A percentile compares a stretch with the other conserved stretches of the same genome.
phyloP scores from a whole-genome alignment of 75 land plant species.

The Azolla pinnata region DNA sequence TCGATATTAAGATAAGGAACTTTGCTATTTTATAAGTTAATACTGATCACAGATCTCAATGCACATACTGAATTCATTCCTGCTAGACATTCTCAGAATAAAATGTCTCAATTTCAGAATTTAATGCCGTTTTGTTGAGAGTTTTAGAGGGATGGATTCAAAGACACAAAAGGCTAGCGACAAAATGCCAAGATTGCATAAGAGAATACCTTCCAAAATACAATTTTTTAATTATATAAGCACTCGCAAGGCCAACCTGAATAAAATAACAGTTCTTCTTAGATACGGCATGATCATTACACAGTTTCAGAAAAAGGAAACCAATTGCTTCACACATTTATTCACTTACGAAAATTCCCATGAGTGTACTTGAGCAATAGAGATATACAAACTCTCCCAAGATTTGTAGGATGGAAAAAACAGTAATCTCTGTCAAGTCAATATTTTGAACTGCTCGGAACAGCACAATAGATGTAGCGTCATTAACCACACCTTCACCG shows the following conservation, averaged over 20 bases:
- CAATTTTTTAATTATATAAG: slow-evolving; percentile 28
- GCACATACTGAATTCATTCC: too few species aligned
- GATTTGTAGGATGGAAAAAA: slow-evolving; percentile 14
- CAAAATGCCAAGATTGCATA: not conserved
- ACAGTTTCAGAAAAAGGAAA: not conserved
- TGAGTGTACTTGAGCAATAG: slow-evolving; percentile 19
- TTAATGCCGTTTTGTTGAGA: too few species aligned
- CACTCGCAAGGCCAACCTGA: slow-evolving; percentile 24
- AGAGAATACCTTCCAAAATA: slow-evolving; percentile 29
- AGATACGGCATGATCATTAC: not conserved
- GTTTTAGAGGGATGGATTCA: too few species aligned
- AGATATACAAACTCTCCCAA: slow-evolving; percentile 27
- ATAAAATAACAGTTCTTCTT: slow-evolving; percentile 4
- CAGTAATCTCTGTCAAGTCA: slow-evolving; percentile 8
- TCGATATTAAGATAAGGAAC: too few species aligned
- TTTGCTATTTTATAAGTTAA: too few species aligned
- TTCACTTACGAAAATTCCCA: slow-evolving; percentile 17
- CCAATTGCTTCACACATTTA: not conserved
- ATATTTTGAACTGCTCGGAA: slow-evolving; percentile 29
- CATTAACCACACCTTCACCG: slow-evolving; percentile 38
- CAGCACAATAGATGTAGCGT: slow-evolving; percentile 33
- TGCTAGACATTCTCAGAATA: too few species aligned
- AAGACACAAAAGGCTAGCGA: not conserved
- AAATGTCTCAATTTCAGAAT: too few species aligned
- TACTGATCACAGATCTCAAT: too few species aligned